Evolutionary conservation across 2,329 filamentous ascomycete genomes (phyloP), one percentile per base, ranked within the genome.

Genomic region (Alternaria burnsii): DNA sequence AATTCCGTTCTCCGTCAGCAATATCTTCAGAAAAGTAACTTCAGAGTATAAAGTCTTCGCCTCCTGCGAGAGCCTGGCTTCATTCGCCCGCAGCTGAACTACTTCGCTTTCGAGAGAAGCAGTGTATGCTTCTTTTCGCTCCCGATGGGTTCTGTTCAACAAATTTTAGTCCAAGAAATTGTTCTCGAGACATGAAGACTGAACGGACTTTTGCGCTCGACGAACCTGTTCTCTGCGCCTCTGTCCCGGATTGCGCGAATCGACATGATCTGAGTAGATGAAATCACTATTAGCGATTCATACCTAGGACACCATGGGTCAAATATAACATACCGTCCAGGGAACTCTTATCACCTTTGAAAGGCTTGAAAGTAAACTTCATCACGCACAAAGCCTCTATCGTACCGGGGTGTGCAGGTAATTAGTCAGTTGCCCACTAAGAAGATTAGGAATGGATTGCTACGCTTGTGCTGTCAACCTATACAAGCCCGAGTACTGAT

Each of bases 171-270:
- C 9, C n/a, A 16, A 22, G 26, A 16, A 32, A 18, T 3, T 8
- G 24, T 5, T 12, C 16, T 11, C 16, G 10, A 10, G 2, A 36
- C 4, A 28, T 9, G 4, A 30, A 32, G 14, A 7, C 42, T 14
- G 12, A 12, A 48, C 34, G 6, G 53, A 76, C 73, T 65, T 70
- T 58, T 79, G 77, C 9, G 77, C 77, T 52, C 67, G 71, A 12
- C 77, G 75, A n/a, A 79, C 68, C 65, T 79, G 77, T 36, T 79
- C 77, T 46, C 74, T 69, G 20, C 77, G 72, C 55, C 70, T 77
- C 52, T 66, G 63, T 5, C 28, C 46, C 7, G 38, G 46, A 30
- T 32, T 52, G 16, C 61, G 47, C 12, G 57, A 42, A 16, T 59
- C 55, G 5, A 28, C 44, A 30, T 52, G 18, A 36, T 52, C 36